A percentile compares a stretch with the other conserved stretches of the same genome.
Evolutionary conservation across 257 asterid genomes (phyloP).

Genomic region (Solanum sejunctum): DNA sequence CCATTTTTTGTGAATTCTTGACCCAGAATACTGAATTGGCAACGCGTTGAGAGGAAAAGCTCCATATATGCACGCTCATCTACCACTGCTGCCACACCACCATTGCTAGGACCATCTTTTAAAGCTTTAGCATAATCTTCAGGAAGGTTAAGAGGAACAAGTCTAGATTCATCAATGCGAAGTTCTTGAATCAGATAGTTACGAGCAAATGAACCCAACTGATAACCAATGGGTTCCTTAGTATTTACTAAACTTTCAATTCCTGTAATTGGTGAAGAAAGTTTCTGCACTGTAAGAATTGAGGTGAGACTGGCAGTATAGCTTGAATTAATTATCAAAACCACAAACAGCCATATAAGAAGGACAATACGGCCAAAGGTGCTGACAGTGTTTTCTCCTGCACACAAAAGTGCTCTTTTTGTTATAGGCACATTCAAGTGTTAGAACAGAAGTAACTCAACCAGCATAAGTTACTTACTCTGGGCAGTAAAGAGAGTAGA

Average conservation of each 20-base stretch:
- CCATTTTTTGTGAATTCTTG: slow-evolving; percentile 48
- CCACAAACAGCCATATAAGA: slow-evolving; percentile 53
- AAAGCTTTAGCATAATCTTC: slow-evolving; percentile 49
- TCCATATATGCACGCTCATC: slow-evolving; percentile 53
- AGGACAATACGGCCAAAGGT: slow-evolving; percentile 43
- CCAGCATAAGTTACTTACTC: slow-evolving; percentile 11
- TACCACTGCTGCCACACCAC: slow-evolving; percentile 51
- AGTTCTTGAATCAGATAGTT: slow-evolving; percentile 37
- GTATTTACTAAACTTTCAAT: slow-evolving; percentile 27
- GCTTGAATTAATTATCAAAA: slow-evolving; percentile 44
- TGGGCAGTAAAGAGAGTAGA: slow-evolving; percentile 25
- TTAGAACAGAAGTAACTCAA: neutral
- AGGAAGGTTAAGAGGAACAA: slow-evolving; percentile 36
- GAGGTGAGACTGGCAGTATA: slow-evolving; percentile 66
- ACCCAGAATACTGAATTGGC: slow-evolving; percentile 45
- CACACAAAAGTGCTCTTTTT: neutral
- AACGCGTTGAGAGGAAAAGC: slow-evolving; percentile 39
- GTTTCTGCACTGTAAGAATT: slow-evolving; percentile 53
- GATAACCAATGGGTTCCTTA: slow-evolving; percentile 39
- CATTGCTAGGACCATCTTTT: slow-evolving; percentile 28
- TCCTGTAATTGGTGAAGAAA: slow-evolving; percentile 45
- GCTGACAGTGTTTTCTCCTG: slow-evolving; percentile 48
- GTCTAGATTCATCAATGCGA: slow-evolving; percentile 39
- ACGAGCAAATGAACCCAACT: slow-evolving; percentile 40
- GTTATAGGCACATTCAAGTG: neutral